phyloP scores from a whole-genome alignment of 805 yeast species.

The Zygoascus biomembranicola region DNA sequence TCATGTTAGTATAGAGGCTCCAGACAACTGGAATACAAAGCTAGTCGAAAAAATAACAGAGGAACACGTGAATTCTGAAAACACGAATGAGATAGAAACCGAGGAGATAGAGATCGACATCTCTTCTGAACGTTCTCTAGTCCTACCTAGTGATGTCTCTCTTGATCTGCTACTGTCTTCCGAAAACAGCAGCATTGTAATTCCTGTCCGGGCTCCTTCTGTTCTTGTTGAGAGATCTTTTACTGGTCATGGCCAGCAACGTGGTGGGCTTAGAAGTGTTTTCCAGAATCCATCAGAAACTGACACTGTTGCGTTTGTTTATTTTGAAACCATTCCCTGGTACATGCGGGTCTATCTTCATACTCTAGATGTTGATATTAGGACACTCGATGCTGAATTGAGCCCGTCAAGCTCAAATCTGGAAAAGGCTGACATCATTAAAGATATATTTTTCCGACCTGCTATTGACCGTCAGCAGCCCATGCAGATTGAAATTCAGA shows the following conservation, averaged over 20 bases:
- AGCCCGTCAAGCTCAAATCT: background rate
- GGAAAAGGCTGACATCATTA: slow-evolving; percentile 31
- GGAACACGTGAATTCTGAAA: background rate
- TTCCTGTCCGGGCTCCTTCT: slow-evolving; percentile 44
- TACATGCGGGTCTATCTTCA: slow-evolving; percentile 77
- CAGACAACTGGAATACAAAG: slow-evolving; percentile 8
- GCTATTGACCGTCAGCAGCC: slow-evolving; percentile 77
- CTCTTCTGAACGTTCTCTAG: background rate
- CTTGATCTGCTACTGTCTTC: slow-evolving; percentile 30
- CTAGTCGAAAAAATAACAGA: background rate
- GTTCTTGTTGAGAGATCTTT: slow-evolving; percentile 72
- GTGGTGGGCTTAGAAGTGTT: slow-evolving; percentile 79
- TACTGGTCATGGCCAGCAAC: slow-evolving; percentile 86
- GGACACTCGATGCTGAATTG: slow-evolving; percentile 11
- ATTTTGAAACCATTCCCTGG: slow-evolving; percentile 89
- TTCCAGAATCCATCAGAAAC: slow-evolving; percentile 55
- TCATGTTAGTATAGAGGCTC: slow-evolving; percentile 12
- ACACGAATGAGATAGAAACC: background rate
- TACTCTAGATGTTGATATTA: slow-evolving; percentile 39
- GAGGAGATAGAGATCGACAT: slow-evolving; percentile 24
- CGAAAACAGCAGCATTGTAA: slow-evolving; percentile 36
- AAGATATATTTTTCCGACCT: slow-evolving; percentile 56
- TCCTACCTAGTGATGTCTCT: background rate
- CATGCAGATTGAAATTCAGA: slow-evolving; percentile 64
- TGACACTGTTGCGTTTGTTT: slow-evolving; percentile 42